phyloP scores from a whole-genome alignment of 1,284 basidiomycete genomes.

The Amylostereum areolatum region DNA sequence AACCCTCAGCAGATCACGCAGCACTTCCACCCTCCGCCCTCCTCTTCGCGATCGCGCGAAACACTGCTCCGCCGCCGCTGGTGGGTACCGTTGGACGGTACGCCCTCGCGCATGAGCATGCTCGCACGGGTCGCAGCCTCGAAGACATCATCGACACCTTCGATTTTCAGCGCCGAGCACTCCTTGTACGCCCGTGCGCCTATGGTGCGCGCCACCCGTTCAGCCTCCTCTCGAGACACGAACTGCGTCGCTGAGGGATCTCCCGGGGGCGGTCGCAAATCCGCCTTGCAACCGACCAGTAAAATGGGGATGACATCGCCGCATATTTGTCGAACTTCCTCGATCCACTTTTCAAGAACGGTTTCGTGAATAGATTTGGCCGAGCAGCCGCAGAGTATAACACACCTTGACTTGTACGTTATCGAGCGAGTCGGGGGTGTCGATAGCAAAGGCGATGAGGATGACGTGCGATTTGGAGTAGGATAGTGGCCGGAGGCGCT shows the following conservation, averaged over 20 bases:
- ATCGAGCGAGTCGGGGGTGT: constrained; percentile 94
- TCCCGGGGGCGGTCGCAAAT: constrained; percentile 59
- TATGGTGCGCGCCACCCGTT: constrained; percentile 72
- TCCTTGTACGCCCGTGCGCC: constrained; percentile 91
- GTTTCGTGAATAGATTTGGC: no score
- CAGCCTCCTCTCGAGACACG: constrained; percentile 70
- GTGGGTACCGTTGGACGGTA: constrained; percentile 32
- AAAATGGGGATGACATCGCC: constrained; percentile 79
- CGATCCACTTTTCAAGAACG: no score
- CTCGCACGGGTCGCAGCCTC: constrained; percentile 91
- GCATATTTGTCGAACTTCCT: constrained; percentile 91
- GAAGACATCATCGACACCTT: constrained; percentile 94
- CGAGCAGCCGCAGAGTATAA: neutral
- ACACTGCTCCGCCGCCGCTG: constrained; percentile 14
- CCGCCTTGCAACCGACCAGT: constrained; percentile 84
- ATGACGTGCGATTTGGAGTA: constrained; percentile 99
- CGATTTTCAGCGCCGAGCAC: constrained; percentile 85
- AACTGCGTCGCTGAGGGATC: constrained; percentile 38
- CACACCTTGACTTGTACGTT: constrained; percentile 89
- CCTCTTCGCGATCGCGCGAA: constrained; percentile 10
- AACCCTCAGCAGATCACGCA: constrained; percentile 49
- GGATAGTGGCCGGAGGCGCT: constrained; percentile 91
- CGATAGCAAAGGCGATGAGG: constrained; percentile 94
- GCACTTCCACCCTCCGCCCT: constrained; percentile 43
- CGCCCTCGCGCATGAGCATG: constrained; percentile 87